These are phyloP conservation scores for Phaeosphaeria sp. DNA, from an alignment of 2,329 filamentous ascomycete species.

Conservation along the genomic window DNA sequence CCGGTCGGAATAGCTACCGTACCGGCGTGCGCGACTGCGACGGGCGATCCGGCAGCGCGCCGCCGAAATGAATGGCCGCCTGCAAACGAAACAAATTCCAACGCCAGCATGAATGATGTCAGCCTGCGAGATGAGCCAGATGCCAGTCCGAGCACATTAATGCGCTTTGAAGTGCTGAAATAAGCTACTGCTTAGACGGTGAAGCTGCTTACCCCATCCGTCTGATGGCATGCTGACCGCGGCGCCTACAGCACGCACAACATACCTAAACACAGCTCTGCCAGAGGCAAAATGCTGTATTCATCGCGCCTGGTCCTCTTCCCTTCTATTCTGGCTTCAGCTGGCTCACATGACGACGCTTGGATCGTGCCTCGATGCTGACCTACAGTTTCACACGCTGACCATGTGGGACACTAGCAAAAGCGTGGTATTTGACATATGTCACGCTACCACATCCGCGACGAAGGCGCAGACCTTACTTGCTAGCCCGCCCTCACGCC, in stretches of 20 bases:
- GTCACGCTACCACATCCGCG: neutral
- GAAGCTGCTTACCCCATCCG: neutral
- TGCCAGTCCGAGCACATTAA: neutral
- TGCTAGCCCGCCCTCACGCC: neutral
- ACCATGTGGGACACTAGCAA: neutral
- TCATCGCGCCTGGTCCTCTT: neutral
- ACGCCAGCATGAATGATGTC: conserved; percentile 4
- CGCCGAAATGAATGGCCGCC: neutral
- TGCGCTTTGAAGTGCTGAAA: neutral
- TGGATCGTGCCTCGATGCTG: neutral
- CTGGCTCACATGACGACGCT: neutral
- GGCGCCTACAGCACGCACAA: neutral
- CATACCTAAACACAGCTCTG: neutral
- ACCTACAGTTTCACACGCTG: neutral
- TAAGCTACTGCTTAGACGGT: neutral
- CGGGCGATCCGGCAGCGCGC: conserved; percentile 1
- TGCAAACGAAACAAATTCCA: neutral
- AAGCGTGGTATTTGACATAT: neutral
- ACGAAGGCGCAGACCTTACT: neutral
- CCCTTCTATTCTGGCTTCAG: neutral
- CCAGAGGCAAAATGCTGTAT: neutral
- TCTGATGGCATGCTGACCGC: neutral
- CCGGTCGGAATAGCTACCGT: neutral
- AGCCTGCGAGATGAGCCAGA: neutral
- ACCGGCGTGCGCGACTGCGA: neutral